Base-by-base conservation (phyloP, 176 grass and related monocot genomes). In the Musa acuminata region DNA sequence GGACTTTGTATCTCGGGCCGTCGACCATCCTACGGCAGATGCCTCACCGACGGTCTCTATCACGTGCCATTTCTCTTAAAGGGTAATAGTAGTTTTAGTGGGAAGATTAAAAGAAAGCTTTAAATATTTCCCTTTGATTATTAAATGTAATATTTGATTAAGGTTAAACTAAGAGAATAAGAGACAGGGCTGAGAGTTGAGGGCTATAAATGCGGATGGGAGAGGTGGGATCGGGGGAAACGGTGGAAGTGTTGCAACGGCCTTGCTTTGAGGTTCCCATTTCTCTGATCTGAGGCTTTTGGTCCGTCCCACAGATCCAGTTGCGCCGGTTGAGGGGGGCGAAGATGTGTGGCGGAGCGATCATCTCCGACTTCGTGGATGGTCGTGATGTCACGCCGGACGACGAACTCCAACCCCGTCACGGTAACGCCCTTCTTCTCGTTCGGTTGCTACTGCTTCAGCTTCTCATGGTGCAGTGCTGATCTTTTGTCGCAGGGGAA, bases 321-420 rank as follows among this genome's bases (percentile, higher is more conserved):
- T 43, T 43, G 4, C 35, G 35, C 35, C 35, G 35, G 35, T 5
- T 43, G 35, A 43, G 35, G 4, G 35, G 35, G 35, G 0, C 16
- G 19, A 63, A 52, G 24, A 84, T 84, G 82, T 84, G 82, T 13
- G 82, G 82, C 13, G 82, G 82, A 72, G 76, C 82, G 8, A 68
- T 84, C 26, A 84, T 84, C 51, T 70, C 70, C 6, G 82, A 69
- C 10, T 69, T 79, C 55, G 26, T 8, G 72, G 52, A 25, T 4
- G 72, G 72, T 52, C 52, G 12, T 14, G 22, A 55, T 55, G 22
- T 73, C 52, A 3, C 6, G 11, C 67, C 27, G 17, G 13, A 0
- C 51, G 24, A 51, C 52, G 23, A 26, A 27, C 13, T 52, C 53
- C 72, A 25, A 22, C 23, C 3, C 5, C 17, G n/a, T 6, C 57